Base-by-base conservation (phyloP, 768 basidiomycete genomes). In the Neoboletus magnificus region DNA sequence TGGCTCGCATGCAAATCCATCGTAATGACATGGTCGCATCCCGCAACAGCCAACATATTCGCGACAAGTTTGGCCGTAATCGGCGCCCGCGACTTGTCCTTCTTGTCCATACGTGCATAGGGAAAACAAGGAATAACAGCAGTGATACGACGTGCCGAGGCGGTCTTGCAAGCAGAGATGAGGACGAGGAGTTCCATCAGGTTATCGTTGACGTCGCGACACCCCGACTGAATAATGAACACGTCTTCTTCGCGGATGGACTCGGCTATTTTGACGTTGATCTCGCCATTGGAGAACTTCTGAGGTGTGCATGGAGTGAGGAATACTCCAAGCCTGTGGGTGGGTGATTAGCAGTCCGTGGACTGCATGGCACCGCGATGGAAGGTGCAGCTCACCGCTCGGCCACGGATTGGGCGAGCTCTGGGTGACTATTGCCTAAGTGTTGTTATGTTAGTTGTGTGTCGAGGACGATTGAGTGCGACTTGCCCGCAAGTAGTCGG, bases 141-240 rank as follows among this genome's bases (percentile, higher is more conserved):
- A 16, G 96, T 98, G 73, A 98, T 94, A 46, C 96, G 83, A 43
- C 93, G 82, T 9, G 97, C 96, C 0, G 95, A 95, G 9, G 95
- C 91, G 5, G 92, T 97, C 74, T 92, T 96, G 80, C 96, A 98
- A 1, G 96, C 95, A 53, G 96, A 98, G 65, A 97, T 93, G 76
- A 99, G 87, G 70, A 99, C 92, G 71, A 98, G 89, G 60, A 99
- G 91, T 71, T 99, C 97, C 93, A 99, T 96, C 61, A 98, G 78
- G 72, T 93, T 88, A 75, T 97, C 95, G 73, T 97, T 96, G 69
- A 93, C 93, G 66, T 94, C 93, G 70, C 78, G 76, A 74, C 84
- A 90, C 30, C 89, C 88, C 15, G 91, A 88, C 76, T 99, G 97
- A 71, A 99, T 83, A 79, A 99, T 97, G 79, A 98, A 99, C 27